Conservation (phyloP, 2,329 filamentous ascomycete species). For the Elsinoe perseae region DNA sequence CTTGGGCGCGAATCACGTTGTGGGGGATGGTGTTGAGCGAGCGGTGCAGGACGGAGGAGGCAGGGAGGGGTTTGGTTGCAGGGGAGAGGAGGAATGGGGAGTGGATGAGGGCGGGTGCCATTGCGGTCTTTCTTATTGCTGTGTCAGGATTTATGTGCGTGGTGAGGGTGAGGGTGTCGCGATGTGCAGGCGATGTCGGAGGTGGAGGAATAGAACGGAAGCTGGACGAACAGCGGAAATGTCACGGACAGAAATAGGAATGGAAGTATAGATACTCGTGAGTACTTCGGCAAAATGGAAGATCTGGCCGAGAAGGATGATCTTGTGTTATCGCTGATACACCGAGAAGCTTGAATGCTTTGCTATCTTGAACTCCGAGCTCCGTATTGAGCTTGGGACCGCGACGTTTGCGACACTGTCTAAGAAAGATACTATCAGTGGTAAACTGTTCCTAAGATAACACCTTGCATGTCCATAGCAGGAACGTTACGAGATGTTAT, state of each 20-base stretch:
- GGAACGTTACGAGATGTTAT: too few relatives aligned
- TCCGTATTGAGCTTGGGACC: background rate
- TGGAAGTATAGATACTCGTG: too few relatives aligned
- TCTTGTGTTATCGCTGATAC: background rate
- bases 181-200: too few relatives aligned
- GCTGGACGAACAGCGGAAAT: background rate
- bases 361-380: background rate
- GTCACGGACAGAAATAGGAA: background rate
- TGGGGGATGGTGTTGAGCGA: slow-evolving; percentile 42
- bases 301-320: background rate
- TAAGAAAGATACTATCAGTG: too few relatives aligned
- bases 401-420: too few relatives aligned
- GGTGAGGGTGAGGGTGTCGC: too few relatives aligned
- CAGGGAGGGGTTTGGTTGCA: background rate
- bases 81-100: background rate
- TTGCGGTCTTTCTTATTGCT: background rate
- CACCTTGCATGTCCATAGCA: too few relatives aligned
- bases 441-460: too few relatives aligned
- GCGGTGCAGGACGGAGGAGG: slow-evolving; percentile 45
- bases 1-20: slow-evolving; percentile 42
- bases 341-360: background rate
- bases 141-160: too few relatives aligned
- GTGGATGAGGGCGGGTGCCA: background rate
- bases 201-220: too few relatives aligned
- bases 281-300: too few relatives aligned